Evolutionary conservation across 2,329 filamentous ascomycete genomes (phyloP), one percentile per base, ranked within the genome.

Genomic region (Curvularia lunata): DNA sequence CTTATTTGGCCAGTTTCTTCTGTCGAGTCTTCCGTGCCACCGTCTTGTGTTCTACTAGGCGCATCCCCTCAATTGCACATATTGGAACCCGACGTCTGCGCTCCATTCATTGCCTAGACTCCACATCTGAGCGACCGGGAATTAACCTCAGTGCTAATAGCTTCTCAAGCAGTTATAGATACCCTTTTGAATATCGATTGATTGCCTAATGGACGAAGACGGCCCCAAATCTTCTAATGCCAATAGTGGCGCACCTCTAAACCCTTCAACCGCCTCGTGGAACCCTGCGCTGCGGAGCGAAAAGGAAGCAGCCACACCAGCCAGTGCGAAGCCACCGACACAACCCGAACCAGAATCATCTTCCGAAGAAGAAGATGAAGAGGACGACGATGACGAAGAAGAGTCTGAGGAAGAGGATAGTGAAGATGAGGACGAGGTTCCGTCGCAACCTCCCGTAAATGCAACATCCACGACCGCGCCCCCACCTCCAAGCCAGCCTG

Each of bases 281-380:
- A 83, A 86, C 77, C 84, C 84, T 43, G 84, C 84, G 19, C 72
- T 84, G 59, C 76, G 82, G 68, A 79, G 80, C 37, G 79, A 84
- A 55, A 64, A 71, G 34, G 55, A 65, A 27, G 46, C 53, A 27
- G 56, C 27, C 48, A 46, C 61, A 32, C 52, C 64, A 25, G 41
- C 56, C 45, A 55, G 19, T 48, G 21, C 59, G 42, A 60, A 65
- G 13, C 56, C 41, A 1, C 57, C 50, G 3, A 47, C 61, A 37
- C 62, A 67, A 41, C 55, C 63, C 25, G 43, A 64, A 59, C 40
- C 63, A 47, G 53, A 62, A 48, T 45, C 52, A 7, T 56, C 55
- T 0, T 67, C 68, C 21, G 64, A 69, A 7, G 63, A 65, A 16
- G 62, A 67, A 18, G 59, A 66, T 4, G 64, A 62, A 1, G 59